These are phyloP conservation scores for Daldinia sp. DNA, from an alignment of 2,329 filamentous ascomycete species.

Conservation along the genomic window DNA sequence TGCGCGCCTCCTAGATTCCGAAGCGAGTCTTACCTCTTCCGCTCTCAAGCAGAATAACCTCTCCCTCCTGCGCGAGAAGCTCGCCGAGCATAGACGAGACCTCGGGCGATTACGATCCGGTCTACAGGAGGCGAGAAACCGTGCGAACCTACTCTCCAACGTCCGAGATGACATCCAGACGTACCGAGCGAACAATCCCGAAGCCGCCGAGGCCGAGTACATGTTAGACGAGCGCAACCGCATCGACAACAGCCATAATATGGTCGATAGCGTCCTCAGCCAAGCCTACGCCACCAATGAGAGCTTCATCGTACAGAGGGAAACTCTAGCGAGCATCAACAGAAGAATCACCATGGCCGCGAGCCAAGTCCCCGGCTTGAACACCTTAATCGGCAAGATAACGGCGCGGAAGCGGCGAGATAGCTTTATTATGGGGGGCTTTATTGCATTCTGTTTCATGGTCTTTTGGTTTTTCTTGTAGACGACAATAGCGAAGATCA, in stretches of 20 bases:
- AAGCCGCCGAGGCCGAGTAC: conserved; percentile 90
- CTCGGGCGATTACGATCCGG: conserved; percentile 78
- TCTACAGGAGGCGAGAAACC: conserved; percentile 82
- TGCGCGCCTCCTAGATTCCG: conserved; percentile 89
- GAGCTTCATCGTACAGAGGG: conserved; percentile 86
- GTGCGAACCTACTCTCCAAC: conserved; percentile 89
- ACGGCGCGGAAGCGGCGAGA: conserved; percentile 95
- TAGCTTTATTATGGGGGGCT: conserved; percentile 89
- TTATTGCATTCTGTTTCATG: conserved; percentile 93
- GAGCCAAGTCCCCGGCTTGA: conserved; percentile 92
- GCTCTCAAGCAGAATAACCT: conserved; percentile 98
- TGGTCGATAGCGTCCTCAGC: conserved; percentile 89
- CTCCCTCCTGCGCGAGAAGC: conserved; percentile 88
- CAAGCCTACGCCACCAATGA: conserved; percentile 98
- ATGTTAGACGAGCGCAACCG: conserved; percentile 91
- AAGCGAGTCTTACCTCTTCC: conserved; percentile 86
- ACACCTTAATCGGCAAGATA: conserved; percentile 90
- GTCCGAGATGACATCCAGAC: conserved; percentile 93
- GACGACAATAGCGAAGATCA: conserved; percentile 41
- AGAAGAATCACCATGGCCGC: conserved; percentile 89
- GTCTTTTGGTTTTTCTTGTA: conserved; percentile 84
- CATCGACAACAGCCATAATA: conserved; percentile 89
- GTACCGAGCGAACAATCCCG: conserved; percentile 85
- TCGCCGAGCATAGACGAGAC: conserved; percentile 87
- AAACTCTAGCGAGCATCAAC: conserved; percentile 90